Evolutionary conservation across 2,329 filamentous ascomycete genomes (phyloP), one percentile per base, ranked within the genome.

Genomic region (Lizonia empirigonia): DNA sequence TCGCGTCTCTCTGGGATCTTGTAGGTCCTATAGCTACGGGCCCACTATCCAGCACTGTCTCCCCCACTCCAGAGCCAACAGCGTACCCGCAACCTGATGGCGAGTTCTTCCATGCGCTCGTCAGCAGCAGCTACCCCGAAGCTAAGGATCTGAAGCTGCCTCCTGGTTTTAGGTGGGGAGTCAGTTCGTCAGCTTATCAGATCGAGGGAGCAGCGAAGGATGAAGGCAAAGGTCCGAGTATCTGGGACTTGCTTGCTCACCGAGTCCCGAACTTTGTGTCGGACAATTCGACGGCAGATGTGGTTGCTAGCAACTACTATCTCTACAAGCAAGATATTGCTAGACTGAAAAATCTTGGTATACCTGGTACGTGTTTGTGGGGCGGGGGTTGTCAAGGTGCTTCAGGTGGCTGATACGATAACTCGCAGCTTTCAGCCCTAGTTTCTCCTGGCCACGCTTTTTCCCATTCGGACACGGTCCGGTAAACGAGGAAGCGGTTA

Each of bases 1-100:
- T 80, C 16, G 75, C 72, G 3, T 74, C 76, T 30, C 66, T 78
- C 8, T 79, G 77, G 77, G 71, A 77, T 45, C 72, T 76, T 41
- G 71, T 79, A 19, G 76, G 76, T 0, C 74, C 74, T 10, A 67
- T 79, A 19, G 65, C 69, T 20, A 70, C 71, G 6, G 76, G 76
- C 2, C 71, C 75, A 1, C 67, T 78, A 19, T 78, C 74, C 15
- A 72, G 69, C 2, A 78, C 76, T 1, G 73, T 75, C 2, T 53
- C 62, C 6, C 75, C 76, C n/a, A 77, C 75, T 1, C 70, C 76
- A 16, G 76, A 78, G 53, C 71, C 75, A 7, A 69, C 70, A 2
- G 55, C 65, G 5, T 77, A 74, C 52, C 61, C 72, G 10, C 67
- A 70, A 30, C 76, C 75, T 7, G 69, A 70, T 29, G 61, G 46